phyloP scores from a whole-genome alignment of 495 filamentous ascomycete species.

The Hypomontagnella monticulosa region DNA sequence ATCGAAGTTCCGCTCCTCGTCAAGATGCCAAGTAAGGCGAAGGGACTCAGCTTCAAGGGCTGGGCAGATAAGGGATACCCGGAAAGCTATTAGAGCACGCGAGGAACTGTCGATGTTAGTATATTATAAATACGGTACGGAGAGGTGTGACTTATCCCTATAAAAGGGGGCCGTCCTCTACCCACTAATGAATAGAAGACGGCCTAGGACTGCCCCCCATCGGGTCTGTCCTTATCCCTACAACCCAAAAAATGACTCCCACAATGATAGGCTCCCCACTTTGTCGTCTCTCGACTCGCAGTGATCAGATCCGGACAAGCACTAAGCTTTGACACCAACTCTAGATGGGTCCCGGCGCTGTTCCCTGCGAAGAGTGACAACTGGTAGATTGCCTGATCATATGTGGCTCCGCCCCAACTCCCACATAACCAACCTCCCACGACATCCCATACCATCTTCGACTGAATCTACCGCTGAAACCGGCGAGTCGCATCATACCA shows the following conservation, averaged over 20 bases:
- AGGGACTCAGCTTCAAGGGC: slow-evolving; percentile 13
- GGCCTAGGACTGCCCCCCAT: slow-evolving; percentile 56
- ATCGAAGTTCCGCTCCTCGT: slow-evolving; percentile 22
- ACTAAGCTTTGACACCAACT: slow-evolving; percentile 95
- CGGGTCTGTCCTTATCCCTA: slow-evolving; percentile 49
- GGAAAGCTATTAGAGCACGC: not conserved
- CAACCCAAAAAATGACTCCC: slow-evolving; percentile 40
- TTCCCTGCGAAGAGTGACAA: slow-evolving; percentile 33
- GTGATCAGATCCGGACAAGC: slow-evolving; percentile 73
- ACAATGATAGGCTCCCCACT: slow-evolving; percentile 23
- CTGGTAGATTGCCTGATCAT: not conserved
- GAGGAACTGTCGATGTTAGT: slow-evolving; percentile 38
- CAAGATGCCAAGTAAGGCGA: slow-evolving; percentile 21
- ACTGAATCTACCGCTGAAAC: slow-evolving; percentile 49
- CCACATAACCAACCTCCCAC: slow-evolving; percentile 30
- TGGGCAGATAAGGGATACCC: slow-evolving; percentile 21
- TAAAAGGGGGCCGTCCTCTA: slow-evolving; percentile 66
- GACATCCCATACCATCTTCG: slow-evolving; percentile 50
- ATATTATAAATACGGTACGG: slow-evolving; percentile 46
- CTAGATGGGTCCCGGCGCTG: slow-evolving; percentile 82
- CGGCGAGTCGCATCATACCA: slow-evolving; percentile 49
- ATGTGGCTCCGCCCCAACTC: slow-evolving; percentile 8
- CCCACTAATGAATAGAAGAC: slow-evolving; percentile 52
- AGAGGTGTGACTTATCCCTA: slow-evolving; percentile 70
- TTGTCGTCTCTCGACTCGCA: slow-evolving; percentile 33